Evolutionary conservation across 345 rosid species (phyloP), one percentile per base, ranked within the genome.

Genomic region (Zanthoxylum bungeanum): DNA sequence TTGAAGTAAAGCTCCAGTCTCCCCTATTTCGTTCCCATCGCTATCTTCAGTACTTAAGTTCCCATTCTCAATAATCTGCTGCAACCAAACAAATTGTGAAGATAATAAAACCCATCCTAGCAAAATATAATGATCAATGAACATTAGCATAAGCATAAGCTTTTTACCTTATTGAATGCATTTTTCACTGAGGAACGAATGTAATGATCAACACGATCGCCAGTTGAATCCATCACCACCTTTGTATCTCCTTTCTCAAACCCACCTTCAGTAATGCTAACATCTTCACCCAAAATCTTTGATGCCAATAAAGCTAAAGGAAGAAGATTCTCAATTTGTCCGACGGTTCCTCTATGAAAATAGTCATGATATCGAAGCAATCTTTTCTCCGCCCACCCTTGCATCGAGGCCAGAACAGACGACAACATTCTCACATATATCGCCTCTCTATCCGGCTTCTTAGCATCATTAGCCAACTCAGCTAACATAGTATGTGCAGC

Each of bases 351-450:
- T 47, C 87, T 84, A 56, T 85, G 86, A 75, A 88, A 90, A 78
- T 75, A 85, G 57, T 92, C 92, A 75, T 86, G 98, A 63, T 94
- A 92, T 62, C 80, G 72, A 47, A 85, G 78, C 72, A 92, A 77
- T 76, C 91, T 84, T 85, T 79, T 89, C 85, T 94, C 98, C 0
- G 92, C 90, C 98, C 98, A 94, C 65, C 78, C 86, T 77, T 86
- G 85, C 90, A 92, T 89, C 7, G 97, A 86, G 46, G 76, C 85
- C 74, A 92, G 60, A 72, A 89, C 84, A 4, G 92, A 83, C 17
- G 79, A 80, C 78, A 90, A 72, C 4, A 92, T 70, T 78, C 85
- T 88, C 62, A 84, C 86, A 74, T 85, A 94, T 0, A 77, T 21
- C n/a, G 91, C 85, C 70, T 89, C 97, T 1, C 89, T 76, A 25